A percentile compares a stretch with the other conserved stretches of the same genome.
Evolutionary conservation across 306 rosid genomes (phyloP).

Genomic region (Quercus engelmannii): DNA sequence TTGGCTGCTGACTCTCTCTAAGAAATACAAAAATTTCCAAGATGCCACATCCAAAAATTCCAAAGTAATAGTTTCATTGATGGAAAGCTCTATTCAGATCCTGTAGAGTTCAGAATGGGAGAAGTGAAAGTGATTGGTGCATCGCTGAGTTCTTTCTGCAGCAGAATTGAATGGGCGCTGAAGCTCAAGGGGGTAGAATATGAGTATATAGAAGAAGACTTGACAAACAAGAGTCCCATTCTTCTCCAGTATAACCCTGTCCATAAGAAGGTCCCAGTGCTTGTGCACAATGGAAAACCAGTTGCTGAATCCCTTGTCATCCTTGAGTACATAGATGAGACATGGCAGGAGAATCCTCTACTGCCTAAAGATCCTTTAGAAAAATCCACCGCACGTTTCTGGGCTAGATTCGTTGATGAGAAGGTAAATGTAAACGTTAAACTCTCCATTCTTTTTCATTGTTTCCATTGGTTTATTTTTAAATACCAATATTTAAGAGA

Average conservation of each 20-base stretch:
- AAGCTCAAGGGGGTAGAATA: slow-evolving; percentile 46
- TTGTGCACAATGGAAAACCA: slow-evolving; percentile 44
- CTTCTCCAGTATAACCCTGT: slow-evolving; percentile 56
- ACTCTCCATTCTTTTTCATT: no score
- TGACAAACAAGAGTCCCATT: slow-evolving; percentile 39
- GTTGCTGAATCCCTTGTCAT: slow-evolving; percentile 50
- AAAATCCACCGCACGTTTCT: slow-evolving; percentile 5
- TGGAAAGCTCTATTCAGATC: no score
- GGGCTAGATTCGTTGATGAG: slow-evolving; percentile 19
- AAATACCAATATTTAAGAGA: no score
- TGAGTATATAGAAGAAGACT: slow-evolving; percentile 35
- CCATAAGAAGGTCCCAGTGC: slow-evolving; percentile 53
- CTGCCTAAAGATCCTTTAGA: slow-evolving; percentile 21
- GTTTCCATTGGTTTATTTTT: no score
- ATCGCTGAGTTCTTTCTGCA: slow-evolving; percentile 16
- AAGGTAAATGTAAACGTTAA: slow-evolving; percentile 15
- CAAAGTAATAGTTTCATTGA: no score
- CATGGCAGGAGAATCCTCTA: slow-evolving; percentile 33
- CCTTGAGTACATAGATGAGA: slow-evolving; percentile 55
- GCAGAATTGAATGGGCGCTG: slow-evolving; percentile 41
- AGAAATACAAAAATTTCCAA: no score
- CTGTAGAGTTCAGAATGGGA: slow-evolving; percentile 6
- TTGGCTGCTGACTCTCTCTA: no score
- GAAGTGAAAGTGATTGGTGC: slow-evolving; percentile 25
- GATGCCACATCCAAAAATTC: no score